Base-by-base conservation (phyloP, 2,329 filamentous ascomycete species). In the Scytalidium sp. region DNA sequence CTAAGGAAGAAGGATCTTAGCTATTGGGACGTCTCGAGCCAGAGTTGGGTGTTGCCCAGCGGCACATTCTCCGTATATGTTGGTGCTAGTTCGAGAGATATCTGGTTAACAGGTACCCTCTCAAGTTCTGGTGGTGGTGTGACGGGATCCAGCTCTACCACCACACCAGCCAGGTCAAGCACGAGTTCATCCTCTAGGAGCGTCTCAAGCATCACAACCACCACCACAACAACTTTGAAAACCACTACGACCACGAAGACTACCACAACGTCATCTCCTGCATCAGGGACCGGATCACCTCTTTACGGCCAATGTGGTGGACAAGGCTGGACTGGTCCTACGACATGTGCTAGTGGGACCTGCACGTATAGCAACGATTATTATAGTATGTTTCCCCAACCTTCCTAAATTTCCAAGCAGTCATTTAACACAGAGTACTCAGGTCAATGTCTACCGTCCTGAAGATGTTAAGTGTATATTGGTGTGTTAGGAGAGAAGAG, bases 21-120 rank as follows among this genome's bases (percentile, higher is more conserved):
- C 53, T 73, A 81, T 2, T 88, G 84, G 84, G 80, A 87, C 59
- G 76, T 80, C 3, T 68, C 64, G 0, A 65, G 66, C 11, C 81
- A 86, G 67, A 70, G 75, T 49, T 88, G 85, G 84, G 66, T 72
- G 5, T 47, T 82, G 7, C 71, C 57, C 1, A 48, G 19, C 9
- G 60, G 59, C 1, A 48, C 15, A 1, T 61, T 59, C 25, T 49
- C 17, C 7, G 50, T 62, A 9, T 52, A 20, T 39, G 58, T 64
- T 6, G 62, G 61, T 0, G 52, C 52, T 13, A 64, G 62, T 32
- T 57, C 53, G 39, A 55, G 60, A 32, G 60, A 62, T 58, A 45
- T 62, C 2, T 53, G 60, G 40, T 41, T 60, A 17, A 50, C 27
- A 13, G 60, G 59, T 9, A 55, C 51, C 2, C 9, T 49, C 10